phyloP scores from a whole-genome alignment of 352 stramenopile species.

The Blastocystis sp. region DNA sequence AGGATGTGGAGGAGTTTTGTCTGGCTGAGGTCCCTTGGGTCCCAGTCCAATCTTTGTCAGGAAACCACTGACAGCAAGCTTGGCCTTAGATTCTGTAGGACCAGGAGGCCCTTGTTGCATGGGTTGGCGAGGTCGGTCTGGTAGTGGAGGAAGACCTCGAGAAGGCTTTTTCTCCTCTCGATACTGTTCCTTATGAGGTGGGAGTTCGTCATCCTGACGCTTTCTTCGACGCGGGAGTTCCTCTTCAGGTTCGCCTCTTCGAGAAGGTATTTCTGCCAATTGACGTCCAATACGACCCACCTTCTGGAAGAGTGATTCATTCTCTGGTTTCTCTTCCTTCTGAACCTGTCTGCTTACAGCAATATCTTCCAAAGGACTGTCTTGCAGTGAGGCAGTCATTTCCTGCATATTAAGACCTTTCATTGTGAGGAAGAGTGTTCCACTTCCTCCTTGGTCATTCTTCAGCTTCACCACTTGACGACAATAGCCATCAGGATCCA shows the following conservation, averaged over 20 bases:
- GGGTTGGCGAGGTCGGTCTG: not conserved
- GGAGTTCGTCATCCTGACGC: not conserved
- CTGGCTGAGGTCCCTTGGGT: not conserved
- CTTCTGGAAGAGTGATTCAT: not conserved
- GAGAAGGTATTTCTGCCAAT: not conserved
- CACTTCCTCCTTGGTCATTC: not conserved
- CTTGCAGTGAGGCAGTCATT: not conserved
- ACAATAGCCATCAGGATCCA: conserved; percentile 22
- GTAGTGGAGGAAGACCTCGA: not conserved
- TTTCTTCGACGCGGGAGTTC: not conserved
- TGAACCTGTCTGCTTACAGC: conserved; percentile 23
- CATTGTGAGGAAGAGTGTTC: conserved; percentile 41
- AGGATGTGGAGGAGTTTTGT: not conserved
- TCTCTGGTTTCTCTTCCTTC: not conserved
- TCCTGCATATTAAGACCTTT: not conserved
- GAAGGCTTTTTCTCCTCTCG: not conserved
- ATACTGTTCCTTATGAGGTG: too few relatives aligned
- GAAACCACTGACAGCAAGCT: not conserved
- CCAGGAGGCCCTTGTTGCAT: not conserved
- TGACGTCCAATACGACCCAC: not conserved
- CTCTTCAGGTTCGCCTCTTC: not conserved
- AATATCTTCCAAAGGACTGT: conserved; percentile 40
- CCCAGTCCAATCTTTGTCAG: conserved; percentile 6
- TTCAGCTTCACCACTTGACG: conserved; percentile 27
- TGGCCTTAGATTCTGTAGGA: not conserved